Conservation (phyloP, 208 protist species). For the Herpetomonas muscarum region DNA sequence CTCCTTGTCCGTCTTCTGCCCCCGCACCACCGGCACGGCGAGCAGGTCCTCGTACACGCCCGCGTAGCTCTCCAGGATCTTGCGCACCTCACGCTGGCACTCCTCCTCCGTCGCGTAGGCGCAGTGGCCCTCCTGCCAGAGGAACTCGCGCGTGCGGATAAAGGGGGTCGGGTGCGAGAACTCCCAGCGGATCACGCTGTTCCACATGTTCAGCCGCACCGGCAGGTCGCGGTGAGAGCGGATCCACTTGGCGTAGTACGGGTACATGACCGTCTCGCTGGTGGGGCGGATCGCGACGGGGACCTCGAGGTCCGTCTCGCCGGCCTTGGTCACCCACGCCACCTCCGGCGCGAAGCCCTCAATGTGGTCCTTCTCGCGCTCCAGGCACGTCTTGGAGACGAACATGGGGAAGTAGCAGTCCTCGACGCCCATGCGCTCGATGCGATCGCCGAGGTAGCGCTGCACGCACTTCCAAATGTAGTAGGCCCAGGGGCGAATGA, state of each 20-base stretch:
- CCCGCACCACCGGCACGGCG: conserved; percentile 96
- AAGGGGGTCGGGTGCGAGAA: conserved; percentile 99
- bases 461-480: conserved; percentile 97
- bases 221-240: conserved; percentile 98
- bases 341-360: conserved; percentile 98
- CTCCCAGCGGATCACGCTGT: conserved; percentile 99
- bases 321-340: conserved; percentile 88
- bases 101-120: conserved; percentile 93
- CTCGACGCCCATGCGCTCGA: conserved; percentile 94
- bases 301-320: conserved; percentile 86
- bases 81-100: conserved; percentile 92
- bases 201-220: conserved; percentile 97
- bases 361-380: conserved; percentile 98
- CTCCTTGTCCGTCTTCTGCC: conserved; percentile 98
- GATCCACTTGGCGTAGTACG: conserved; percentile 97
- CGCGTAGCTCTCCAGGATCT: conserved; percentile 95
- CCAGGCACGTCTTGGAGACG: conserved; percentile 94
- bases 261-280: conserved; percentile 99
- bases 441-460: conserved; percentile 66
- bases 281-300: conserved; percentile 99
- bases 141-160: conserved; percentile 98
- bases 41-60: conserved; percentile 97
- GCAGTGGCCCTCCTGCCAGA: conserved; percentile 99
- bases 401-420: conserved; percentile 99
- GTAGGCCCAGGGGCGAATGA: conserved; percentile 97